Base-by-base conservation (phyloP, 768 basidiomycete genomes). In the Goffeauzyma gilvescens region DNA sequence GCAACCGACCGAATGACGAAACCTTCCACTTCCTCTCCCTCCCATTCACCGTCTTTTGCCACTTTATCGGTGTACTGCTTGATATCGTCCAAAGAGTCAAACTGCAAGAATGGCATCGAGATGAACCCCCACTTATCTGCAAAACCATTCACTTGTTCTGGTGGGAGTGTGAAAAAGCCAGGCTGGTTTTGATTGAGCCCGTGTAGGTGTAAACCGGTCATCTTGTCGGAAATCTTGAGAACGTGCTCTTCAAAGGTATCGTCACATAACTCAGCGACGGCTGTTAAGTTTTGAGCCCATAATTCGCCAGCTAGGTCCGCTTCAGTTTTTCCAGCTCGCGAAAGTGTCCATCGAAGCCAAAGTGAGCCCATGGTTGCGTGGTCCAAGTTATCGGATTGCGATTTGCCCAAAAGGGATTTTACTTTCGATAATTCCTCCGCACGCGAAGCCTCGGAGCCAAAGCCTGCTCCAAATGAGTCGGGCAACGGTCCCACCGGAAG, bases 171-270 rank as follows among this genome's bases (percentile, higher is more conserved):
- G 23, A 66, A 60, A 62, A 96, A 89, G 41, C 70, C 71, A 1
- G 66, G 58, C 4, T 73, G 67, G 48, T 73, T 75, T 39, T 69
- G 65, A 56, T 96, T 95, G 37, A 96, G 67, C 2, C 90, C 90
- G 66, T 96, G 93, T 0, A 96, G 71, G 54, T 95, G 85, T 1
- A 95, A 74, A 3, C 89, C 90, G 0, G 85, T 82, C 45, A 75
- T 74, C 15, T 90, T 78, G 3, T 75, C 70, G 0, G 83, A 67
- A 57, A 86, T 90, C 0, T 75, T 68, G 0, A 98, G 72, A 42
- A 96, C 90, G 55, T 98, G 93, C 58, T 96, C 90, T 55, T 98
- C 90, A 60, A 96, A 96, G 0, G 72, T 73, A 63, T 98, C 93
- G 55, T 98, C 93, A 59, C 93, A 98, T 5, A 98, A 76, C 89